These are phyloP conservation scores for Agrocybe chaxingu DNA, from an alignment of 768 basidiomycete genomes.

Conservation along the genomic window DNA sequence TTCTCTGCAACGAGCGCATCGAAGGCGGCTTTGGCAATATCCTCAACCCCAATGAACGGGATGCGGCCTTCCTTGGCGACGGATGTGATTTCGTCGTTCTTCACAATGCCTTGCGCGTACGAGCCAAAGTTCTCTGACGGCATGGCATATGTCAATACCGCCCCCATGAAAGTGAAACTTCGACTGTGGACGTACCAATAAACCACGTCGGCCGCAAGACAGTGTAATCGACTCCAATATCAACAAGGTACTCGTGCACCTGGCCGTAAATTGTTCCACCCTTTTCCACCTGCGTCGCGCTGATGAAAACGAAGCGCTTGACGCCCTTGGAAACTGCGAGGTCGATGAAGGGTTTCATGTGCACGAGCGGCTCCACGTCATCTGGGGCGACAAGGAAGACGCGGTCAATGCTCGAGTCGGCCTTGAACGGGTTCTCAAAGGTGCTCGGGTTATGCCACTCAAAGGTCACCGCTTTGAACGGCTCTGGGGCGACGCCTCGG, in stretches of 20 bases:
- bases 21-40: slow-evolving; percentile 23
- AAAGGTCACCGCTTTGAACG: slow-evolving; percentile 27
- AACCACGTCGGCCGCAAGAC: slow-evolving; percentile 37
- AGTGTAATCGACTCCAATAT: slow-evolving; percentile 28
- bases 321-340: slow-evolving; percentile 28
- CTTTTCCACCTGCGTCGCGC: slow-evolving; percentile 18
- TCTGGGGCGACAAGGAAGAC: slow-evolving; percentile 29
- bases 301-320: slow-evolving; percentile 30
- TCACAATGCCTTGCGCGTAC: neutral
- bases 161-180: too few species aligned
- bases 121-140: slow-evolving; percentile 1
- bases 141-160: neutral
- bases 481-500: slow-evolving; percentile 22
- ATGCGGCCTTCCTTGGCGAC: slow-evolving; percentile 16
- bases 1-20: slow-evolving; percentile 18
- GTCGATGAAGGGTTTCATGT: slow-evolving; percentile 30
- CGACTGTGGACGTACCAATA: slow-evolving; percentile 21
- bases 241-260: slow-evolving; percentile 31
- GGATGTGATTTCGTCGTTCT: slow-evolving; percentile 14
- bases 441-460: slow-evolving; percentile 33
- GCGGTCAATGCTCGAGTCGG: slow-evolving; percentile 21
- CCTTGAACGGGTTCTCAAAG: slow-evolving; percentile 26
- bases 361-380: slow-evolving; percentile 12
- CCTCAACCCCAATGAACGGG: slow-evolving; percentile 19
- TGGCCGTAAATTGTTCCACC: slow-evolving; percentile 24